These are phyloP conservation scores for Daldinia loculata DNA, from an alignment of 495 filamentous ascomycete species.

Conservation along the genomic window DNA sequence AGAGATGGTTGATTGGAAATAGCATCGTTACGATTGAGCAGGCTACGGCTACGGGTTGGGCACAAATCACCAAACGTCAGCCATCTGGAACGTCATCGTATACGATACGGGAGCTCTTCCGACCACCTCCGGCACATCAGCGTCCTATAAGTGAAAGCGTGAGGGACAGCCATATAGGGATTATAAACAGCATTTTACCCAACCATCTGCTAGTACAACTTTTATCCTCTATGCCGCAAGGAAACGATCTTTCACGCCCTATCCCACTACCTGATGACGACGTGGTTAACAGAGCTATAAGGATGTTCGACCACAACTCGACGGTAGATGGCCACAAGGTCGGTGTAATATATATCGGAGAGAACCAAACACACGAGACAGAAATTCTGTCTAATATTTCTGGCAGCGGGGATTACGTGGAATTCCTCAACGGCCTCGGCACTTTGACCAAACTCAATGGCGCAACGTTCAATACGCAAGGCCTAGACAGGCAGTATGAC, in stretches of 20 bases:
- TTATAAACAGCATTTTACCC: slow-evolving; percentile 68
- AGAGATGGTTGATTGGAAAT: slow-evolving; percentile 86
- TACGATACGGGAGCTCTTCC: slow-evolving; percentile 75
- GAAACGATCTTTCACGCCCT: slow-evolving; percentile 66
- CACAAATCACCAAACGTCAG: slow-evolving; percentile 82
- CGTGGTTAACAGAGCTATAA: slow-evolving; percentile 76
- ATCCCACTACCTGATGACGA: slow-evolving; percentile 87
- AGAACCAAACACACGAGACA: slow-evolving; percentile 78
- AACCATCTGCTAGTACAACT: slow-evolving; percentile 87
- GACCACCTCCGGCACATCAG: slow-evolving; percentile 73
- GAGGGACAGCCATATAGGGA: slow-evolving; percentile 53
- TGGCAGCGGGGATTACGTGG: slow-evolving; percentile 84
- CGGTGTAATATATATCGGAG: slow-evolving; percentile 89
- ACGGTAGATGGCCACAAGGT: slow-evolving; percentile 96
- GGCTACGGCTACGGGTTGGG: slow-evolving; percentile 73
- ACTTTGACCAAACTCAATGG: slow-evolving; percentile 79
- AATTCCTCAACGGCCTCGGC: slow-evolving; percentile 82
- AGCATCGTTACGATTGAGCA: slow-evolving; percentile 89
- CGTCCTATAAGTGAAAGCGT: slow-evolving; percentile 50
- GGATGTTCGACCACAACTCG: slow-evolving; percentile 82
- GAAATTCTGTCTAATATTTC: slow-evolving; percentile 86
- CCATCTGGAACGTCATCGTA: slow-evolving; percentile 85
- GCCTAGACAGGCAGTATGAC: slow-evolving; percentile 78
- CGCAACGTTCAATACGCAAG: slow-evolving; percentile 91
- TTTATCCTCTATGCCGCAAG: slow-evolving; percentile 73